Conservation (phyloP, 2,329 filamentous ascomycete species). For the Ophiostoma himal-ulmi region DNA sequence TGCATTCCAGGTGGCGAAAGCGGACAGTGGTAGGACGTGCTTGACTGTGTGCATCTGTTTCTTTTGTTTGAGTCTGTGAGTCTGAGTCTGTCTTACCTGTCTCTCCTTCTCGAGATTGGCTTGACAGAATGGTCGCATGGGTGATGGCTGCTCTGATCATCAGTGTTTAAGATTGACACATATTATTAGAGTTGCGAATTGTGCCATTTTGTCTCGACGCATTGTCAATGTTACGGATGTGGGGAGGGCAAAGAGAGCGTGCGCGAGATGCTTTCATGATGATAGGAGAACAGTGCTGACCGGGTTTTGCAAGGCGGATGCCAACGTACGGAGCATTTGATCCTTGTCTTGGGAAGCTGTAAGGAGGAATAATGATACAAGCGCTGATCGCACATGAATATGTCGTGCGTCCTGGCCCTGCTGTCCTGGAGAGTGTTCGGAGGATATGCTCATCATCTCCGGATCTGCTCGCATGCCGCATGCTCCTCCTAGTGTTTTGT, state of each 20-base stretch:
- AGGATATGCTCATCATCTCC: not conserved
- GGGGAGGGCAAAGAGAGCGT: not conserved
- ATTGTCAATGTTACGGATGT: not conserved
- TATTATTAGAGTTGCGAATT: not conserved
- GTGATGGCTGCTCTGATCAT: not conserved
- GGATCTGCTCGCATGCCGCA: not conserved
- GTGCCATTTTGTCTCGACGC: not conserved
- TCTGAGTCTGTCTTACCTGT: not conserved
- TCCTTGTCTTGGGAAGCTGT: not conserved
- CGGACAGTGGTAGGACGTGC: not conserved
- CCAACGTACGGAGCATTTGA: not conserved
- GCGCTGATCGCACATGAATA: not conserved
- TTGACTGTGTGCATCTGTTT: not conserved
- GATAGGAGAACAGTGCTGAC: not conserved
- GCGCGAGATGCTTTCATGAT: not conserved
- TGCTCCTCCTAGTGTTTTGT: not conserved
- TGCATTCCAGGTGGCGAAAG: conserved; percentile 8
- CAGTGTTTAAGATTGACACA: not conserved
- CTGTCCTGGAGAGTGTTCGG: not conserved
- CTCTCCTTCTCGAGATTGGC: not conserved
- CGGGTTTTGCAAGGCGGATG: not conserved
- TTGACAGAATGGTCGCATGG: conserved; percentile 1
- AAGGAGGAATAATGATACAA: not conserved
- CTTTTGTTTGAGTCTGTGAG: not conserved
- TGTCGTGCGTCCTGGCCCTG: not conserved